Evolutionary conservation across 2,329 filamentous ascomycete genomes (phyloP), one percentile per base, ranked within the genome.

Genomic region (Fusarium nelsonii): DNA sequence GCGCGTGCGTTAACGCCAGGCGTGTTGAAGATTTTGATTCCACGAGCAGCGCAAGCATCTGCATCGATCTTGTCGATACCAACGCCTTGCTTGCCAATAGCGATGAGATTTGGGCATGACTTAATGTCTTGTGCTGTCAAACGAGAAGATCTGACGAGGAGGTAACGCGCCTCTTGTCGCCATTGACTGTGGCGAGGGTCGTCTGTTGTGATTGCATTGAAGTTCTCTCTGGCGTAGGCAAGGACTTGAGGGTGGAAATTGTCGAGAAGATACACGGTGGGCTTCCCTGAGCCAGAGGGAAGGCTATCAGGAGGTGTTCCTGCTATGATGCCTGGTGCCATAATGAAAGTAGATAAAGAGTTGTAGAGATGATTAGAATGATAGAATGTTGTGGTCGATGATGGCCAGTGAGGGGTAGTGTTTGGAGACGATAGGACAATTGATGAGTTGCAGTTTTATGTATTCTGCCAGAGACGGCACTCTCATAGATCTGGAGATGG

Each of bases 1-100:
- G 81, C 77, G 3, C 78, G 77, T 0, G 79, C 78, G 61, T 81
- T 85, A 1, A 82, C 79, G 2, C 82, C 83, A 0, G 82, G 83
- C 0, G 83, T 85, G 60, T 84, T 84, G 65, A 81, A 77, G 30
- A 85, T 79, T n/a, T 77, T 77, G 65, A 85, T 81, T 1, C 76
- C 79, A 0, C 78, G 75, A 3, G 74, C 70, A 6, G 73, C 65
- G 53, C 81, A 83, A 4, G 82, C 81, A 0, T 71, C 70, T 14
- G 72, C 69, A 54, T 84, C 82, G 33, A 83, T 83, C 54, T 81
- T 83, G 58, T 84, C 82, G 37, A 83, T 79, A 1, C 82, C 82
- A 10, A 82, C 81, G 2, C 83, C 83, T 33, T 84, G 83, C 70
- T 84, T 84, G 56, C 81, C 81, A 36, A 84, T 80, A 4, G 81